phyloP scores from a whole-genome alignment of 768 basidiomycete genomes.

The Tylopilus balloui region DNA sequence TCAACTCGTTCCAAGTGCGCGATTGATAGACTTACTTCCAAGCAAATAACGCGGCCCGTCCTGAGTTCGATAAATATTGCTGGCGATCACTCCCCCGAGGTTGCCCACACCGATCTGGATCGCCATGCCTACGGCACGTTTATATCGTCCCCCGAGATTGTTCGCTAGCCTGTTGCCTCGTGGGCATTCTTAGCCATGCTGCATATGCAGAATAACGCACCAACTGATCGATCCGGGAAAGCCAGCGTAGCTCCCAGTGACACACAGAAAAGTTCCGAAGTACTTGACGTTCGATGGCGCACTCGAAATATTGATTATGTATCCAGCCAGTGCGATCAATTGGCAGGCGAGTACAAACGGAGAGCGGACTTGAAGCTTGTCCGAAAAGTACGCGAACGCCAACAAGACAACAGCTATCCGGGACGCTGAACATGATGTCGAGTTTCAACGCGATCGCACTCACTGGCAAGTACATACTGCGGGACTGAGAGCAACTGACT shows the following conservation, averaged over 20 bases:
- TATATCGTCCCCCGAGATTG: constrained; percentile 1
- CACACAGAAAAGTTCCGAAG: constrained; percentile 1
- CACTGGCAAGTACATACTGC: neutral
- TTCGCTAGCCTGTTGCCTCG: neutral
- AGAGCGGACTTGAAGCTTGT: constrained; percentile 1
- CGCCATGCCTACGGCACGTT: neutral
- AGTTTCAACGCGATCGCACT: neutral
- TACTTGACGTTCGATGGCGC: neutral
- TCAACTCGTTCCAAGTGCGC: neutral
- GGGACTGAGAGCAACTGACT: constrained; percentile 1
- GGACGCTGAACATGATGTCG: neutral
- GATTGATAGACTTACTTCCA: neutral
- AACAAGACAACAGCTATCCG: neutral
- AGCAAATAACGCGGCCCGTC: constrained; percentile 1
- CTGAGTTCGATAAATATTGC: neutral
- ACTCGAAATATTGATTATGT: constrained; percentile 1
- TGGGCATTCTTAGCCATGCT: neutral
- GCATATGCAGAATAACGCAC: neutral
- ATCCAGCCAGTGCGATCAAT: neutral
- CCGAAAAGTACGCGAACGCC: neutral
- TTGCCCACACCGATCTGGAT: constrained; percentile 1
- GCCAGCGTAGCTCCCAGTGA: neutral
- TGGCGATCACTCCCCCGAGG: neutral
- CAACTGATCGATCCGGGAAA: constrained; percentile 2
- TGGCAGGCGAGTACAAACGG: neutral